Evolutionary conservation across 495 filamentous ascomycete species (phyloP).

Genomic region (Stereocaulon alpinum): DNA sequence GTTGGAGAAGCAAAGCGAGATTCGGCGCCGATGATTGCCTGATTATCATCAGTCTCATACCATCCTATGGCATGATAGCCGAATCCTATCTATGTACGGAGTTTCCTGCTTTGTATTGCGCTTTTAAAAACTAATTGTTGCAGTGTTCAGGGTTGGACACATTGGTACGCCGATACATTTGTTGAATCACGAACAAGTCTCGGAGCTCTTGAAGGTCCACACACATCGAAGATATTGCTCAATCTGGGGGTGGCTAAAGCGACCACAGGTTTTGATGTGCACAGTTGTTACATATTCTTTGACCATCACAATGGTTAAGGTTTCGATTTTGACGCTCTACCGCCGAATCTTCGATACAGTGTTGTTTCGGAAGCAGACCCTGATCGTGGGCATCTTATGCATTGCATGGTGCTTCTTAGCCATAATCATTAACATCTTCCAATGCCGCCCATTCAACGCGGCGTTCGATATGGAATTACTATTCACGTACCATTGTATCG

Average conservation of each 20-base stretch:
- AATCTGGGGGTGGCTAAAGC: neutral
- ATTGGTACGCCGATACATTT: neutral
- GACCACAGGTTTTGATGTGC: neutral
- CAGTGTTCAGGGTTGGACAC: neutral
- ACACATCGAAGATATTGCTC: too few species aligned
- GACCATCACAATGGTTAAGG: slow-evolving; percentile 13
- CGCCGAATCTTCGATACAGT: slow-evolving; percentile 14
- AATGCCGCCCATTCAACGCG: slow-evolving; percentile 4
- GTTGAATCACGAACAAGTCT: neutral
- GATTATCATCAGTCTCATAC: slow-evolving; percentile 4
- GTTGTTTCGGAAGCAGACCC: neutral
- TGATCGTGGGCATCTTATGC: slow-evolving; percentile 3
- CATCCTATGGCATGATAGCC: slow-evolving; percentile 7
- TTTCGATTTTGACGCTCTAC: slow-evolving; percentile 20
- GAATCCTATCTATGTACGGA: neutral
- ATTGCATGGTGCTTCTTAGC: slow-evolving; percentile 4
- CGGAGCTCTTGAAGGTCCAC: slow-evolving; percentile 4
- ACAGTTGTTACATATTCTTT: slow-evolving; percentile 9
- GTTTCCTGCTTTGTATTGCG: neutral
- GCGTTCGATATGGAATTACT: slow-evolving; percentile 1
- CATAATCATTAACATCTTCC: slow-evolving; percentile 5
- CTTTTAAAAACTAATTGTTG: neutral
- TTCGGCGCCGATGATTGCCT: slow-evolving; percentile 7
- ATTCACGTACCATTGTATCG: slow-evolving; percentile 19
- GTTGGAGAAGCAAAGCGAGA: slow-evolving; percentile 6